Evolutionary conservation across 371 early-diverging fungal genomes (phyloP).

Genomic region (Mucor mucedo): DNA sequence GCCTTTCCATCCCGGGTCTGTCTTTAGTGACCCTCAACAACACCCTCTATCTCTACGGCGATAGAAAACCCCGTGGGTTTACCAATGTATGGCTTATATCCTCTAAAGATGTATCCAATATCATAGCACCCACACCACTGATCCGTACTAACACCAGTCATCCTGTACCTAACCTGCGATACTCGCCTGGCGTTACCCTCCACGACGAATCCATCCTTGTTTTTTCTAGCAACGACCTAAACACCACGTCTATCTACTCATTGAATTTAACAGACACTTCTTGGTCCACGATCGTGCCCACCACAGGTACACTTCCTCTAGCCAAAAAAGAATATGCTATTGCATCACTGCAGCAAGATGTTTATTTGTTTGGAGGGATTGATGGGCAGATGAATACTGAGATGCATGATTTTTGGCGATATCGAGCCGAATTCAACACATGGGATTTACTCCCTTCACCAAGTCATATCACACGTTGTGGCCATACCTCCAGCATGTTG

Average conservation of each 20-base stretch:
- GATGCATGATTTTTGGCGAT: constrained; percentile 14
- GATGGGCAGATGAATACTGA: not conserved
- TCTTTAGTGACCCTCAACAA: constrained; percentile 11
- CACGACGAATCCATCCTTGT: not conserved
- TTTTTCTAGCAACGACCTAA: too few relatives aligned
- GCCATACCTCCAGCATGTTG: constrained; percentile 21
- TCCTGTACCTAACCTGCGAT: not conserved
- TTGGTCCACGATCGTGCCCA: not conserved
- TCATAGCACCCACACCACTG: not conserved
- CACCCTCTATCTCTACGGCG: constrained; percentile 24
- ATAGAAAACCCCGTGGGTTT: not conserved
- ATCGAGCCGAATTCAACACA: not conserved
- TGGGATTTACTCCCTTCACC: constrained; percentile 4
- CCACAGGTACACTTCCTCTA: not conserved
- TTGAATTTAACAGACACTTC: too few relatives aligned
- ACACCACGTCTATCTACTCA: not conserved
- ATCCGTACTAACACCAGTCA: not conserved
- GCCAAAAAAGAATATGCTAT: constrained; percentile 11
- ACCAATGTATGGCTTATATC: constrained; percentile 1
- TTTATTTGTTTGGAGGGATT: constrained; percentile 19
- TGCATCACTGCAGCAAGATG: not conserved
- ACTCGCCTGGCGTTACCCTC: not conserved
- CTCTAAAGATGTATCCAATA: constrained; percentile 8
- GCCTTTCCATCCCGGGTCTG: not conserved
- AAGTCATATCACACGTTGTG: constrained; percentile 1